Conservation (phyloP, 306 rosid species). For the Begonia masoniana region DNA sequence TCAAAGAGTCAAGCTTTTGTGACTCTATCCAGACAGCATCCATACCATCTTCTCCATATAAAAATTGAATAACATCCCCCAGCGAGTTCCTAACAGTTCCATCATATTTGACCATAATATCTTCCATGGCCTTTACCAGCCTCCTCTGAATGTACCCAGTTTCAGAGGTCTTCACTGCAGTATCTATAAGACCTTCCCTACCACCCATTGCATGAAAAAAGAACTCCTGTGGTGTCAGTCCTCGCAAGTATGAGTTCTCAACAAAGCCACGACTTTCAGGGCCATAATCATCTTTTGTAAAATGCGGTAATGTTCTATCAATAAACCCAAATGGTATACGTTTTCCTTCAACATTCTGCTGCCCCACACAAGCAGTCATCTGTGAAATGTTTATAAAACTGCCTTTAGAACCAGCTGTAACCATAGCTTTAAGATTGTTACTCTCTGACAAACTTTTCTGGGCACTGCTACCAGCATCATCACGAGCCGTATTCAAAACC, state of each 20-base stretch:
- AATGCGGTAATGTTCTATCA: constrained; percentile 92
- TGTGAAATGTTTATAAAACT: constrained; percentile 98
- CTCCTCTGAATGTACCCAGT: constrained; percentile 98
- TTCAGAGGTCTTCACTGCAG: constrained; percentile 98
- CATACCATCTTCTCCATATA: constrained; percentile 99
- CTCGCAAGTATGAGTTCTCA: constrained; percentile 92
- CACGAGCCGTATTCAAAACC: constrained; percentile 93
- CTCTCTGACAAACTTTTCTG: constrained; percentile 92
- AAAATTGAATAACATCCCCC: constrained; percentile 97
- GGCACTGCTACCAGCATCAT: constrained; percentile 96
- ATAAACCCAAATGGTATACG: constrained; percentile 95
- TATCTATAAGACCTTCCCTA: constrained; percentile 99
- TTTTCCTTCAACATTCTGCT: constrained; percentile 98
- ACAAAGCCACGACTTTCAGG: constrained; percentile 99
- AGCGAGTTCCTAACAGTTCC: constrained; percentile 96
- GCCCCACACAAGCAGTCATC: constrained; percentile 99
- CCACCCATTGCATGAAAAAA: constrained; percentile 99
- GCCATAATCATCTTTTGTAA: constrained; percentile 89
- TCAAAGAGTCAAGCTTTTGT: constrained; percentile 87
- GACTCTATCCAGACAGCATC: constrained; percentile 97
- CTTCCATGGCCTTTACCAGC: constrained; percentile 99
- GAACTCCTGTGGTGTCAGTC: constrained; percentile 97
- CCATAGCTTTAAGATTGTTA: constrained; percentile 98
- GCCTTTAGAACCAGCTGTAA: constrained; percentile 99
- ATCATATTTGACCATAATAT: constrained; percentile 97